Evolutionary conservation across 805 yeast species (phyloP).

Genomic region (Saccharomycopsis amapae): DNA sequence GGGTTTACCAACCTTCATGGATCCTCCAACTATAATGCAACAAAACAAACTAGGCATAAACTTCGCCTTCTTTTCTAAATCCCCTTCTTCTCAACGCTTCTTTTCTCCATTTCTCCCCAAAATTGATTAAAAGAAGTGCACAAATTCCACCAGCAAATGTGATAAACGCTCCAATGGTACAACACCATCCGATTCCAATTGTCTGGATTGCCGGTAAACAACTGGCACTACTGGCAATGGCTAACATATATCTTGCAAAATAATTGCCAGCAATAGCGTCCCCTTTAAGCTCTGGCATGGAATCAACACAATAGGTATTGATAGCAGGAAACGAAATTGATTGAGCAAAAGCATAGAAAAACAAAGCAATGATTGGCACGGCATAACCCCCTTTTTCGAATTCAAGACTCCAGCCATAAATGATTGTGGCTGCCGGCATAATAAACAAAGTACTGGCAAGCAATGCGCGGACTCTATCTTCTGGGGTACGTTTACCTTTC

Average conservation of each 20-base stretch:
- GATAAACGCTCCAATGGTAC: constrained; percentile 41
- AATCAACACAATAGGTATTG: constrained; percentile 53
- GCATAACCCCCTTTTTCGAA: constrained; percentile 48
- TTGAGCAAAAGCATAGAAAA: constrained; percentile 43
- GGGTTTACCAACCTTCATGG: no score
- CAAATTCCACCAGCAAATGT: constrained; percentile 34
- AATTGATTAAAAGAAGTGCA: constrained; percentile 30
- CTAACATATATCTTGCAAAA: constrained; percentile 42
- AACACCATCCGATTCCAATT: constrained; percentile 53
- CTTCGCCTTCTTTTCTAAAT: constrained; percentile 1
- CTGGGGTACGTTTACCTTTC: constrained; percentile 42
- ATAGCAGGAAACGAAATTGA: constrained; percentile 44
- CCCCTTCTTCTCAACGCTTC: constrained; percentile 9
- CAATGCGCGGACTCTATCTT: constrained; percentile 42
- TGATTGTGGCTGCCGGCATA: constrained; percentile 38
- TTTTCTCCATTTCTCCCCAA: constrained; percentile 35
- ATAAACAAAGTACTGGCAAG: constrained; percentile 36
- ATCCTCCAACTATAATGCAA: no score
- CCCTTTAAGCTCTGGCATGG: constrained; percentile 46
- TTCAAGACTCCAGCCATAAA: constrained; percentile 50
- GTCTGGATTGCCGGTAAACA: constrained; percentile 38
- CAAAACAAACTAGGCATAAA: not conserved
- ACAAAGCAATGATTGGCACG: constrained; percentile 44
- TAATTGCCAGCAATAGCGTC: constrained; percentile 53
- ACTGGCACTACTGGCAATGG: constrained; percentile 45